Percentiles rank a stretch among this genome's conserved stretches.
Evolutionary conservation across 768 basidiomycete genomes (phyloP).

Genomic region (Hortiboletus campestris): DNA sequence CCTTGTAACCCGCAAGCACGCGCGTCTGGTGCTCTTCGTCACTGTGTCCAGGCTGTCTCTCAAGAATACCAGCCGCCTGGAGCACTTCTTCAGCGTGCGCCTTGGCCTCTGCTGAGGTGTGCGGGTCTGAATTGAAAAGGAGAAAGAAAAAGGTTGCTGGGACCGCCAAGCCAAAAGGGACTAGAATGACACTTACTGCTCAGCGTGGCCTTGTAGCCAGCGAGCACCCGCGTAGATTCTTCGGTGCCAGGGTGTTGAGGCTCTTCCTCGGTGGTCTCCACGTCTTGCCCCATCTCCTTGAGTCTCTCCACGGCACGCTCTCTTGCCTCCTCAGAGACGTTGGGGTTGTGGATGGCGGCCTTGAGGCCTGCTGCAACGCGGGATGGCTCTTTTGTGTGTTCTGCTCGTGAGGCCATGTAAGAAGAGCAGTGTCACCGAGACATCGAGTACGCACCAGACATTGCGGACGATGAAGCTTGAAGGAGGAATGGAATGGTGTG

Average conservation of each 20-base stretch:
- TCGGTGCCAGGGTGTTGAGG: not conserved
- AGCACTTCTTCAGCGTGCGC: conserved; percentile 53
- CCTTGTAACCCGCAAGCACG: conserved; percentile 57
- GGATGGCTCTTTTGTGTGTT: conserved; percentile 38
- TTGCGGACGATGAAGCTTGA: conserved; percentile 1
- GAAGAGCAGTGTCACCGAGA: fast-evolving
- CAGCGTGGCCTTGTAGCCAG: conserved; percentile 52
- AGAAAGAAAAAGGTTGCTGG: too few relatives aligned
- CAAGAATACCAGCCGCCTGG: conserved; percentile 41
- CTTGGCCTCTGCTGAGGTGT: conserved; percentile 50
- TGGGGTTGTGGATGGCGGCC: conserved; percentile 57
- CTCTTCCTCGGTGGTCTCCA: conserved; percentile 1
- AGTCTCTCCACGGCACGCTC: conserved; percentile 45
- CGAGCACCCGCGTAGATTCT: conserved; percentile 30
- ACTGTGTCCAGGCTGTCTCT: conserved; percentile 27
- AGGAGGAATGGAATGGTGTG: not conserved
- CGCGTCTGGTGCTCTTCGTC: conserved; percentile 44
- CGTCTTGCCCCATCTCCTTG: conserved; percentile 35
- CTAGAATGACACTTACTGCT: conserved; percentile 32
- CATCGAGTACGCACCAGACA: conserved; percentile 10
- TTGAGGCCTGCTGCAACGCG: conserved; percentile 58
- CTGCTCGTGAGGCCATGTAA: conserved; percentile 3
- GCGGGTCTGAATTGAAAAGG: conserved; percentile 31
- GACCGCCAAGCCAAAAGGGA: not conserved
- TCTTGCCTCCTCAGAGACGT: conserved; percentile 56